Base-by-base conservation (phyloP, 2,329 filamentous ascomycete species). In the Talaromyces pinophilus region DNA sequence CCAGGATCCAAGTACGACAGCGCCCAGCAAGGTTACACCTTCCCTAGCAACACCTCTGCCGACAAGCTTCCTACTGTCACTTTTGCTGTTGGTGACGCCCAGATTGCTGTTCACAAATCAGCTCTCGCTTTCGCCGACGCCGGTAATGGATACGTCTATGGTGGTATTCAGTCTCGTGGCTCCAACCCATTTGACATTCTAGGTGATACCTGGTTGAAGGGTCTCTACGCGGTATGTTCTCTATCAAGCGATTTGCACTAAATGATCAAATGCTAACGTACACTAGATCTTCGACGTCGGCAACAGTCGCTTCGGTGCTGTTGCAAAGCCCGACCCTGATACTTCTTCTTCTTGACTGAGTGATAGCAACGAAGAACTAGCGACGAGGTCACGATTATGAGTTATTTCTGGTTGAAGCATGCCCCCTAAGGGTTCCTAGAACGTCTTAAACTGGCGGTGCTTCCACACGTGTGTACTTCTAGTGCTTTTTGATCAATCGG, bases 101-200 rank as follows among this genome's bases (percentile, higher is more conserved):
- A 86, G 59, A 88, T 89, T 71, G 75, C 81, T 17, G 82, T 90
- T 63, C 84, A 88, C 77, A 88, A 88, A 72, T 85, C 88, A 68
- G 87, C 89, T 71, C 76, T 90, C 11, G 81, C 82, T 1, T 90
- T 89, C 69, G 83, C 86, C 1, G 80, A 84, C 63, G 82, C 83
- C 0, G 84, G 84, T 11, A 80, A 83, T 59, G 84, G 83, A 2
- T 83, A 83, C 74, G 82, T 84, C 71, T 91, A 88, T 72, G 89
- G 88, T 5, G 87, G 86, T 2, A 86, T 91, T 38, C 88, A 91
- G 78, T 87, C 84, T 60, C 83, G 87, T 50, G 88, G 88, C 2
- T 77, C 79, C 62, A 79, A 85, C 74, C 72, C 78, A 2, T 88
- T 90, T 70, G 87, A 90, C 72, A 89, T 91, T 54, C 79, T 88